Evolutionary conservation across 2,329 filamentous ascomycete genomes (phyloP).

Genomic region (Penicillium sp.): DNA sequence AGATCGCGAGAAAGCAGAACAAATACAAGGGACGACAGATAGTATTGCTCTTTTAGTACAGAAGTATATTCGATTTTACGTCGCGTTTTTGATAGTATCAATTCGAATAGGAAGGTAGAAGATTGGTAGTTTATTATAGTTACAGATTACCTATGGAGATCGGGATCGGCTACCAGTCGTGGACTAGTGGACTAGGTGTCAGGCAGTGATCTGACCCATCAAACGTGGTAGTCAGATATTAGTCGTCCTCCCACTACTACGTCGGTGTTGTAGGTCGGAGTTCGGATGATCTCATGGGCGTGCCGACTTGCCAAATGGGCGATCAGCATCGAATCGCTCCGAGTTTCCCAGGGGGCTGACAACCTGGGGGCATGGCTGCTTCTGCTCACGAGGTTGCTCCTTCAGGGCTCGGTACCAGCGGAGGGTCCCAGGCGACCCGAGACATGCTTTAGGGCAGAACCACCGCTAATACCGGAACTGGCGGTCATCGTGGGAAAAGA

Average conservation of each 20-base stretch:
- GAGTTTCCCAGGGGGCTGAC: slow-evolving; percentile 10
- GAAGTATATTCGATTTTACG: background rate
- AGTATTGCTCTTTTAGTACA: background rate
- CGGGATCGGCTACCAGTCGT: background rate
- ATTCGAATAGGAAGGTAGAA: background rate
- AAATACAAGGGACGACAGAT: background rate
- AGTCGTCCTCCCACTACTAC: background rate
- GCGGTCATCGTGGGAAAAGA: background rate
- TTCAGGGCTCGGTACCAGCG: slow-evolving; percentile 20
- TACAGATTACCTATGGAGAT: background rate
- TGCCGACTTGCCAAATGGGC: slow-evolving; percentile 18
- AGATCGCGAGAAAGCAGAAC: too few species aligned
- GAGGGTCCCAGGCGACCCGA: slow-evolving; percentile 12
- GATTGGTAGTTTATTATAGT: background rate
- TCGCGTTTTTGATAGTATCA: background rate
- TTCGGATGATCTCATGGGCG: slow-evolving; percentile 1
- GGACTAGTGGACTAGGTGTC: background rate
- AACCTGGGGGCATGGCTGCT: background rate
- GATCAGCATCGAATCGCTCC: slow-evolving; percentile 18
- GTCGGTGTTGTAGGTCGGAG: background rate
- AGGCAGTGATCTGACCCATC: background rate
- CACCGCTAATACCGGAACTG: background rate
- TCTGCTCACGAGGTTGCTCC: background rate
- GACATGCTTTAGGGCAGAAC: slow-evolving; percentile 4
- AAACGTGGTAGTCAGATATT: background rate